Base-by-base conservation (phyloP, 1,284 basidiomycete species). In the Pulchroboletus neoregius region DNA sequence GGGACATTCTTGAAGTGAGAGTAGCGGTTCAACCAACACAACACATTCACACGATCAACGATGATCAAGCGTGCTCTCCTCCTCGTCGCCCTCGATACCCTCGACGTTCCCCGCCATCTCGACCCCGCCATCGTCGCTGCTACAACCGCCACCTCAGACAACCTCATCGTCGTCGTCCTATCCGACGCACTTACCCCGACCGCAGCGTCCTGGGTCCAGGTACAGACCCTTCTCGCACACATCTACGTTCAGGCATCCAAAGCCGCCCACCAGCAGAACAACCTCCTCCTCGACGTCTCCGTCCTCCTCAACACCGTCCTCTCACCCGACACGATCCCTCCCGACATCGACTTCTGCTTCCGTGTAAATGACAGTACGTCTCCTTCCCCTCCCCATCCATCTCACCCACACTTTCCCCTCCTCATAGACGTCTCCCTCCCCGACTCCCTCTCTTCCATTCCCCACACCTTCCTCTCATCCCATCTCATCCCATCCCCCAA, bases 191-290 rank as follows among this genome's bases (percentile, higher is more conserved):
- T 87, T 62, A 73, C 48, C 18, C 47, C 45, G 33, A 36, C 26
- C 16, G 63, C 66, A 12, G 66, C 63, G 13, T 63, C 62, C 34
- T 89, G 80, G 76, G 68, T 78, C 49, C 72, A 73, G 22, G 73
- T 88, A 2, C 85, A 88, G 65, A 67, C 74, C 8, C 69, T 88
- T 27, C 70, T 89, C 51, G 84, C 86, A 0, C 85, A 78, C 61
- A 76, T 83, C 39, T 89, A 89, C 59, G 83, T 87, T 7, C 82
- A 85, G 57, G 82, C 86, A 13, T 82, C 82, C 18, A 80, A 75
- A 52, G 73, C 79, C 32, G 82, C 84, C n/a, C 79, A 85, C 61
- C 75, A 80, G 35, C 63, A 75, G 58, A 75, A 77, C 63, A 80
- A 79, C 48, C 68, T 88, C 30, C 72, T 88, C 38, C 75, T 91